A percentile compares a stretch with the other conserved stretches of the same genome.
Conservation (phyloP, 139 green algal species). For the Gonium pectorale region DNA sequence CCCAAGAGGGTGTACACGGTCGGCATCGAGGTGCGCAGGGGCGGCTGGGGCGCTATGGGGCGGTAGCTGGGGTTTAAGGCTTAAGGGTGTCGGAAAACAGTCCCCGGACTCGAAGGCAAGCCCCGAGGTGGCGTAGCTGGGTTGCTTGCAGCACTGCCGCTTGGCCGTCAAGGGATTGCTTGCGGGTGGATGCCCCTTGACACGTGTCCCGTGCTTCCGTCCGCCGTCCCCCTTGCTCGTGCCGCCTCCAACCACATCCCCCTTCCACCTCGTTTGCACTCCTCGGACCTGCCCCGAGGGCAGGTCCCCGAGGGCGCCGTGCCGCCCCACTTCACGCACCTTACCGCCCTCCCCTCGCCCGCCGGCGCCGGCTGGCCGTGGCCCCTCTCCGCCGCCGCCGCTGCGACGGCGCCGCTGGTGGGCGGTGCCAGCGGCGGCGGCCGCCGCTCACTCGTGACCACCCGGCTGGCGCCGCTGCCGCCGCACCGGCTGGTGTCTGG, state of each 20-base stretch:
- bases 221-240: too few relatives aligned
- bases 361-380: not conserved
- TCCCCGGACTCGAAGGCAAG: too few relatives aligned
- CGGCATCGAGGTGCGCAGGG: conserved; percentile 29
- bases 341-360: not conserved
- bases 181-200: too few relatives aligned
- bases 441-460: not conserved
- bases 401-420: not conserved
- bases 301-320: conserved; percentile 21
- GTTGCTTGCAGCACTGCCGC: too few relatives aligned
- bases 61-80: too few relatives aligned
- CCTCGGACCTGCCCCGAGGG: not conserved
- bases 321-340: not conserved
- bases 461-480: not conserved
- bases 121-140: too few relatives aligned
- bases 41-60: too few relatives aligned
- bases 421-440: not conserved
- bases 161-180: too few relatives aligned
- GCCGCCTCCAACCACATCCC: too few relatives aligned
- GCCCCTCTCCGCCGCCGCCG: not conserved
- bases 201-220: too few relatives aligned
- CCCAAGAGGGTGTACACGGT: conserved; percentile 21
- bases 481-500: not conserved
- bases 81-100: too few relatives aligned
- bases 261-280: not conserved